These are phyloP conservation scores for Xylariaceae sp. DNA, from an alignment of 2,329 filamentous ascomycete species.

Conservation along the genomic window DNA sequence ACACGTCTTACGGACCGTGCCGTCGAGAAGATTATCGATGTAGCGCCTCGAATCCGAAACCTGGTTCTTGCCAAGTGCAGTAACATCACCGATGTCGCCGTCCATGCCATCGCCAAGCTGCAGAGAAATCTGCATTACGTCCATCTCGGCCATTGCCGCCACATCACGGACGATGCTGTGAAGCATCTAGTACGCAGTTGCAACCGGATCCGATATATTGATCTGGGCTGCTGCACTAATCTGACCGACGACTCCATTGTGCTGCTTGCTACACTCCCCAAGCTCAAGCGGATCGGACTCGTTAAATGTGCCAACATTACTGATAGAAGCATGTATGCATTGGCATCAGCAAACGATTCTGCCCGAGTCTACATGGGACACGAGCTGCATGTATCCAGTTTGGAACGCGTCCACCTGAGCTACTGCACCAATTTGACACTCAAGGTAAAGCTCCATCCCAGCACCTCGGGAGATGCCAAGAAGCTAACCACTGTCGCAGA, in stretches of 20 bases:
- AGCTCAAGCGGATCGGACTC: conserved; percentile 87
- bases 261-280: conserved; percentile 79
- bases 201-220: conserved; percentile 94
- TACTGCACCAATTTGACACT: conserved; percentile 86
- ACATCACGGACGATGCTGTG: conserved; percentile 86
- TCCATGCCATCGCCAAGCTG: conserved; percentile 78
- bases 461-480: not conserved
- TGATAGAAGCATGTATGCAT: conserved; percentile 77
- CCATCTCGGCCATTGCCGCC: conserved; percentile 86
- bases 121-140: conserved; percentile 97
- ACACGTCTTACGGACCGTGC: conserved; percentile 76
- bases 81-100: conserved; percentile 83
- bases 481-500: conserved; percentile 46
- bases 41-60: conserved; percentile 83
- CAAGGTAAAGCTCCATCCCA: conserved; percentile 48
- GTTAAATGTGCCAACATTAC: conserved; percentile 93
- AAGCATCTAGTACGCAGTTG: conserved; percentile 77
- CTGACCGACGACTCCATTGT: conserved; percentile 84
- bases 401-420: conserved; percentile 93
- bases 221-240: conserved; percentile 87
- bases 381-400: conserved; percentile 56
- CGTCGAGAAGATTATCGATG: conserved; percentile 79
- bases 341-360: conserved; percentile 65
- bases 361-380: conserved; percentile 40
- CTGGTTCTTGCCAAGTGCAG: conserved; percentile 91